Conservation (phyloP, 2,329 filamentous ascomycete species). For the Exophiala bonariae region DNA sequence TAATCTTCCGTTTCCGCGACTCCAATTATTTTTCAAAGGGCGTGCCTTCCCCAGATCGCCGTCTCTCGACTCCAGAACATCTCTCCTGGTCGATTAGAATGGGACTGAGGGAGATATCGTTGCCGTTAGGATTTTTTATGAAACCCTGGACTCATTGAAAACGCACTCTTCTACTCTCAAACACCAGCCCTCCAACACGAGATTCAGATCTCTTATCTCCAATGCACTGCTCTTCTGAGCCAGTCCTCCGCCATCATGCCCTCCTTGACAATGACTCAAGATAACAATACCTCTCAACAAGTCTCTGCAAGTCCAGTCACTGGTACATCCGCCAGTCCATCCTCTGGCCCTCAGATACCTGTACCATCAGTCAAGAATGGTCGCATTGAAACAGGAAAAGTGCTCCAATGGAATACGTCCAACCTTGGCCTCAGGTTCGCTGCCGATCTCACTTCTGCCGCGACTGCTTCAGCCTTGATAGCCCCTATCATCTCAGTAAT, state of each 20-base stretch:
- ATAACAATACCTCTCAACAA: slow-evolving; percentile 6
- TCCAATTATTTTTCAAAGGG: no score
- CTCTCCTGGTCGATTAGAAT: no score
- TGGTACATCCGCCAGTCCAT: not conserved
- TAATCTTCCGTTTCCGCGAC: no score
- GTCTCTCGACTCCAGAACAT: no score
- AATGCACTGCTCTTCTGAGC: slow-evolving; percentile 9
- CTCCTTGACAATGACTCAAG: slow-evolving; percentile 2
- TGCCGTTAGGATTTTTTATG: no score
- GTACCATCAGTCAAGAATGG: slow-evolving; percentile 8
- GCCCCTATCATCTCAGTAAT: slow-evolving; percentile 86
- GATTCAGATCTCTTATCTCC: slow-evolving; percentile 1
- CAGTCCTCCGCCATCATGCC: slow-evolving; percentile 5
- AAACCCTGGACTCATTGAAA: no score
- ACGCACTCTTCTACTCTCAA: no score
- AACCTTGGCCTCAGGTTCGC: slow-evolving; percentile 67
- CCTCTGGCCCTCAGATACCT: slow-evolving; percentile 7
- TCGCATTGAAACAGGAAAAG: slow-evolving; percentile 6
- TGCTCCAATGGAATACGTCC: slow-evolving; percentile 68
- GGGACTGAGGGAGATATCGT: no score
- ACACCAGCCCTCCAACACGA: no score
- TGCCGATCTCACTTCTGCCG: slow-evolving; percentile 68
- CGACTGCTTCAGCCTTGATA: slow-evolving; percentile 71
- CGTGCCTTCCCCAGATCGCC: no score
- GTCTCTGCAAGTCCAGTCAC: no score